phyloP scores from a whole-genome alignment of 768 basidiomycete genomes.

The Psilocybe cyanescens region DNA sequence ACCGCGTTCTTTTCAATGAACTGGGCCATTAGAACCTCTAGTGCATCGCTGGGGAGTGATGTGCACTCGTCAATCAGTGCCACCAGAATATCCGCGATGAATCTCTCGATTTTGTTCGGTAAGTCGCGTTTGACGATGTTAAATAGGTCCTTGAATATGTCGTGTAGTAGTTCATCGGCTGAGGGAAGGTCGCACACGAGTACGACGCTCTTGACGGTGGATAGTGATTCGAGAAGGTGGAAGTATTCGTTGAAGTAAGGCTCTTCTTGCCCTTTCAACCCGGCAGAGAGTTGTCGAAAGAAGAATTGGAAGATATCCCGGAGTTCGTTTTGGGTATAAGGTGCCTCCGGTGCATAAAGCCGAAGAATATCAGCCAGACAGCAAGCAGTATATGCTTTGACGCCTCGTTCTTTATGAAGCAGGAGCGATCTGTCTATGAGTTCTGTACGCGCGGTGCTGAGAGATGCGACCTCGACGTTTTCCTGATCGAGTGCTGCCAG shows the following conservation, averaged over 20 bases:
- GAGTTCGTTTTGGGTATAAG: constrained; percentile 87
- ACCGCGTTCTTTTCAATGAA: constrained; percentile 82
- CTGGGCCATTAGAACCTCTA: constrained; percentile 84
- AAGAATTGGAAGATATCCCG: constrained; percentile 98
- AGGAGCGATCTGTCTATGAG: constrained; percentile 80
- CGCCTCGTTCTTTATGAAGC: constrained; percentile 93
- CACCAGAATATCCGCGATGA: constrained; percentile 87
- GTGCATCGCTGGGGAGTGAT: constrained; percentile 74
- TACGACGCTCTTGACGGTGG: constrained; percentile 93
- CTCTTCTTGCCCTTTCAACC: constrained; percentile 75
- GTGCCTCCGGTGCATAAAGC: constrained; percentile 96
- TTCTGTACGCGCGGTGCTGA: constrained; percentile 73
- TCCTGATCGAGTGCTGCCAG: constrained; percentile 91
- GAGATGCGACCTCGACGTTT: constrained; percentile 71
- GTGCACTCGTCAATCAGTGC: constrained; percentile 88
- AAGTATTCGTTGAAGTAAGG: constrained; percentile 93
- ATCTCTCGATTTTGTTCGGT: constrained; percentile 81
- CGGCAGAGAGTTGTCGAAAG: constrained; percentile 79
- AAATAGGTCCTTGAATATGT: constrained; percentile 86
- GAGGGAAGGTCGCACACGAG: constrained; percentile 91
- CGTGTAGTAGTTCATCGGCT: constrained; percentile 81
- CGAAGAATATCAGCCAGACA: constrained; percentile 94
- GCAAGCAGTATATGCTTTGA: constrained; percentile 93
- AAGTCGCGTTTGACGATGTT: constrained; percentile 72
- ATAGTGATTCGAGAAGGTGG: constrained; percentile 91